Evolutionary conservation across 2,329 filamentous ascomycete species (phyloP), one percentile per base, ranked within the genome.

Genomic region (Ascochyta pisi): DNA sequence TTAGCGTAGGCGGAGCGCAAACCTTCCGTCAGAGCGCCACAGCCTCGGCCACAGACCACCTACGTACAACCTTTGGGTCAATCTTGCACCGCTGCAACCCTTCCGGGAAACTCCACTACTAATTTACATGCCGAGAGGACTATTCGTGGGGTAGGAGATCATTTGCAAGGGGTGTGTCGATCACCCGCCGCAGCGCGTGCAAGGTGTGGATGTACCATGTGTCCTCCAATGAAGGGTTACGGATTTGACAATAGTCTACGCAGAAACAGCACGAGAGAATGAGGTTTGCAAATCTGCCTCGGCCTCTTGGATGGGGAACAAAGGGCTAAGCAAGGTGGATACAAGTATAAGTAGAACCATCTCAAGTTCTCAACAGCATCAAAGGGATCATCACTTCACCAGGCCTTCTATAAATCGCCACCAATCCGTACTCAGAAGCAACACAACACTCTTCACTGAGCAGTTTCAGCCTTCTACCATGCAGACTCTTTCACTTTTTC

Each of bases 401-500:
- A 10, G 5, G 15, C 15, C 31, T 42, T 12, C 34, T 37, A 6
- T 35, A 42, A 43, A 40, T 3, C 16, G 41, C 4, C 19, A 7
- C 9, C 19, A 23, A 4, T 45, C n/a, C 8, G 19, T 45, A 35
- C 22, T 16, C 19, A 33, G 24, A 38, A 43, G 35, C 42, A 19
- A 35, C 6, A 29, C 29, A 39, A 35, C 12, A 44, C 33, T 37
- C 29, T 48, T 44, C 16, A 40, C 19, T 49, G 48, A 52, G 50
- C 19, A 26, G 29, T 31, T 49, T 39, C 33, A 44, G 10, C 24
- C 42, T 29, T 60, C 34, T 50, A 47, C 10, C 6, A 67, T 67
- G 64, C 61, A 59, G 39, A 27, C 48, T 29, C 54, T 65, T 37
- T 54, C 57, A 37, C 45, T 62, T 48, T 45, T 67, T 19, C 59